Conservation (phyloP, 1,139 yeast genomes). For the Sugiyamaella paludigena region DNA sequence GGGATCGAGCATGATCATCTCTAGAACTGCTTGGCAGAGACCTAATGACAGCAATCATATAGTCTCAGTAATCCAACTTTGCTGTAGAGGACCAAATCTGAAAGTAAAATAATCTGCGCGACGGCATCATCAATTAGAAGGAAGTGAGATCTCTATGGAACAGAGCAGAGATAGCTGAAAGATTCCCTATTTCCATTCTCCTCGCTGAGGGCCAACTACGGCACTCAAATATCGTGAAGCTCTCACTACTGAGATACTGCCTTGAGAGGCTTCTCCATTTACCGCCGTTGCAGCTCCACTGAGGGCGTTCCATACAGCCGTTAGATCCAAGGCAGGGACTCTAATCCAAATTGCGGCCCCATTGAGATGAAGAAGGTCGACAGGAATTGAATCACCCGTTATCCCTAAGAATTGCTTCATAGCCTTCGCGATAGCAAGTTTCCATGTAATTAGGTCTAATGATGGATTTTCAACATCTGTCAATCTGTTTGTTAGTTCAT, state of each 20-base stretch:
- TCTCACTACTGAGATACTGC: constrained; percentile 28
- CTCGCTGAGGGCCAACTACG: constrained; percentile 25
- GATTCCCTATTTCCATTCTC: constrained; percentile 16
- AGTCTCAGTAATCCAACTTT: no score
- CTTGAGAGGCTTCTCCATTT: constrained; percentile 17
- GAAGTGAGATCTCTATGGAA: no score
- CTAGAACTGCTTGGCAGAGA: no score
- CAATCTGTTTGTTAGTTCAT: constrained; percentile 1
- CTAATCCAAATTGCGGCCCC: constrained; percentile 29
- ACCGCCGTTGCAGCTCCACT: constrained; percentile 23
- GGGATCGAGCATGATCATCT: no score
- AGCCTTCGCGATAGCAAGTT: constrained; percentile 38
- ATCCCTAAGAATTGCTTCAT: constrained; percentile 42
- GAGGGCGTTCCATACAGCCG: constrained; percentile 28
- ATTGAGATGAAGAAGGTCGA: constrained; percentile 40
- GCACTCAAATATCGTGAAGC: constrained; percentile 29
- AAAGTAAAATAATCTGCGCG: no score
- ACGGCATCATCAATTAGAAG: no score
- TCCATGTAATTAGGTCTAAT: constrained; percentile 45
- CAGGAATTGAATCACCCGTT: constrained; percentile 44
- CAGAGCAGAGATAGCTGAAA: not conserved
- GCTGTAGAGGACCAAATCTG: no score
- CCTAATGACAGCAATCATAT: no score
- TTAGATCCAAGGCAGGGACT: constrained; percentile 29
- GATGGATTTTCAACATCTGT: constrained; percentile 7